Evolutionary conservation across 2,329 filamentous ascomycete species (phyloP), one percentile per base, ranked within the genome.

Genomic region (Purpureocillium takamizusanense): DNA sequence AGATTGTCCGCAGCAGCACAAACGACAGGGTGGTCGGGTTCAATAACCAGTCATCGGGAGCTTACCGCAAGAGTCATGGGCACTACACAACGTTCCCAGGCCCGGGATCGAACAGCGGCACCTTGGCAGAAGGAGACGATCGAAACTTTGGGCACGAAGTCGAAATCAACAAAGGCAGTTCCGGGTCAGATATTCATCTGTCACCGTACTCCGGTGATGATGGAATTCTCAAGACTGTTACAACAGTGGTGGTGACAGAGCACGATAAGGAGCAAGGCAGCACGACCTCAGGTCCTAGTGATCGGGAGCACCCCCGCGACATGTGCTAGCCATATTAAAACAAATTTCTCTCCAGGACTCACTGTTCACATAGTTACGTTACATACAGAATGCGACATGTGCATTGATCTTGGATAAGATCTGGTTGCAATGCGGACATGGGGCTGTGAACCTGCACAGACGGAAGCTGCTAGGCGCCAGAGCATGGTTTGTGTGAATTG

Each of bases 1-100:
- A 62, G 37, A 52, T 67, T 2, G 56, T 42, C 35, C 28, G 27
- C n/a, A 37, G 31, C 9, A 17, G 35, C 2, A 36, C 32, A 9
- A 36, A 33, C 13, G 17, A 33, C 2, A 13, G 14, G 9, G 12
- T 36, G n/a, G n/a, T 8, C 13, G 29, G 27, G 7, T 39, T 31
- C 4, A 14, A 34, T 12, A 30, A 30, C 8, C 33, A 40, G 7
- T 12, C 14, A 3, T n/a, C n/a, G n/a, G n/a, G n/a, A 14, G 7
- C 2, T 3, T 3, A 1, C 14, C 23, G 17, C 17, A 21, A 33
- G 11, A 40, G 27, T 35, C n/a, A 33, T 21, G 15, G 14, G 15
- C 23, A 14, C 10, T 40, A 40, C 21, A 31, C 32, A 3, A 14
- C 37, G 3, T 34, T 39, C 23, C 17, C 23, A 4, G 36, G 33